These are phyloP conservation scores for Shiraia bambusicola DNA, from an alignment of 2,329 filamentous ascomycete species.

Conservation along the genomic window DNA sequence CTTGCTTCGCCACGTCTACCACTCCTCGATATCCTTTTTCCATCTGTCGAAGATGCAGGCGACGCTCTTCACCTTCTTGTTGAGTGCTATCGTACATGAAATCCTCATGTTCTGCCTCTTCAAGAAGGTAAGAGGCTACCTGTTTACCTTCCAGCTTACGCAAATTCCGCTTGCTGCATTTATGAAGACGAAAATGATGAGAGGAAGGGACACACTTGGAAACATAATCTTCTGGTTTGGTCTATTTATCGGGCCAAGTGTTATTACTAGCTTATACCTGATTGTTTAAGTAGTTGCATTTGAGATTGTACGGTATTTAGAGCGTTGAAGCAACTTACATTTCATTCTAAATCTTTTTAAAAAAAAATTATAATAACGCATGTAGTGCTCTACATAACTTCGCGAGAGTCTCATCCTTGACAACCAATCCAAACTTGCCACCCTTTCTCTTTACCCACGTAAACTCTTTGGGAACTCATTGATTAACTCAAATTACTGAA, in stretches of 20 bases:
- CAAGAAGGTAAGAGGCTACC: constrained; percentile 72
- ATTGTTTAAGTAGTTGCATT: constrained; percentile 40
- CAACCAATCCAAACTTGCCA: constrained; percentile 19
- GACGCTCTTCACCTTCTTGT: constrained; percentile 73
- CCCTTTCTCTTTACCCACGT: constrained; percentile 48
- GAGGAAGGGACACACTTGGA: constrained; percentile 62
- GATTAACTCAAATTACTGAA: constrained; percentile 51
- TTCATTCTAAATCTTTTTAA: constrained; percentile 44
- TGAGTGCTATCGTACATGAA: constrained; percentile 72
- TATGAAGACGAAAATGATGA: constrained; percentile 67
- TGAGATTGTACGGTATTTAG: neutral
- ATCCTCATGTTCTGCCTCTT: constrained; percentile 80
- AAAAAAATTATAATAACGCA: neutral
- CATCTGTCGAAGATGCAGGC: constrained; percentile 69
- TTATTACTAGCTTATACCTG: constrained; percentile 57
- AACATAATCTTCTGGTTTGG: constrained; percentile 79
- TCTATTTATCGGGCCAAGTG: constrained; percentile 73
- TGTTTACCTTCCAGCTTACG: constrained; percentile 71
- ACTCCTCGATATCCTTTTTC: constrained; percentile 72
- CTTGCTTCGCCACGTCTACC: constrained; percentile 75
- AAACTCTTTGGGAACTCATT: constrained; percentile 52
- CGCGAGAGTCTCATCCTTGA: constrained; percentile 33
- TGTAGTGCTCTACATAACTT: constrained; percentile 30
- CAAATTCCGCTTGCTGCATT: constrained; percentile 71
- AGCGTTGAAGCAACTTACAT: constrained; percentile 45